Evolutionary conservation across 345 rosid genomes (phyloP).

Genomic region (Eucalyptus albens): DNA sequence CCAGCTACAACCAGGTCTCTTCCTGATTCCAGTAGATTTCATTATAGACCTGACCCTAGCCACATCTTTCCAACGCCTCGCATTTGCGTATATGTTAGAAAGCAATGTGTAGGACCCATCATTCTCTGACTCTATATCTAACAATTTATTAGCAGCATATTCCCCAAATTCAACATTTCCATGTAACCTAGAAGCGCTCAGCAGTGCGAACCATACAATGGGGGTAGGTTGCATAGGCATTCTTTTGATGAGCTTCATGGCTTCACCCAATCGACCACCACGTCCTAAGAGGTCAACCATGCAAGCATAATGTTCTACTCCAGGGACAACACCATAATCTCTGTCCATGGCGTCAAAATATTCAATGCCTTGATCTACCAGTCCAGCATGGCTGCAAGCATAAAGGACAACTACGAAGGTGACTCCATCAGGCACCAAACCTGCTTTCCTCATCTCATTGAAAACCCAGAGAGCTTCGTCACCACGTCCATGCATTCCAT

Average conservation of each 20-base stretch:
- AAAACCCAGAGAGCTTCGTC: slow-evolving; percentile 50
- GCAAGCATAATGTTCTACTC: slow-evolving; percentile 74
- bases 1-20: slow-evolving; percentile 93
- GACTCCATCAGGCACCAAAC: slow-evolving; percentile 48
- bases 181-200: slow-evolving; percentile 66
- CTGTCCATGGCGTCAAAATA: slow-evolving; percentile 42
- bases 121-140: slow-evolving; percentile 37
- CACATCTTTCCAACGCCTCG: slow-evolving; percentile 82
- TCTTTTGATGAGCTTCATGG: slow-evolving; percentile 41
- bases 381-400: slow-evolving; percentile 88
- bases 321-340: slow-evolving; percentile 41
- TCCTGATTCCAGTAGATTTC: slow-evolving; percentile 51
- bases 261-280: slow-evolving; percentile 51
- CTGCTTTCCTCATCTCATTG: slow-evolving; percentile 42
- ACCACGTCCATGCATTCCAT: slow-evolving; percentile 82
- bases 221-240: slow-evolving; percentile 74
- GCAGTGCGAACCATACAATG: slow-evolving; percentile 65
- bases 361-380: slow-evolving; percentile 60
- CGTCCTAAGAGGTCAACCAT: slow-evolving; percentile 82
- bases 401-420: slow-evolving; percentile 69
- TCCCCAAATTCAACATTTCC: slow-evolving; percentile 77
- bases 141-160: slow-evolving; percentile 36
- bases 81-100: slow-evolving; percentile 75
- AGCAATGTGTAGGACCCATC: slow-evolving; percentile 75
- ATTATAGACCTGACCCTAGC: slow-evolving; percentile 57